Base-by-base conservation (phyloP, 768 basidiomycete genomes). In the Auriscalpium orientale region DNA sequence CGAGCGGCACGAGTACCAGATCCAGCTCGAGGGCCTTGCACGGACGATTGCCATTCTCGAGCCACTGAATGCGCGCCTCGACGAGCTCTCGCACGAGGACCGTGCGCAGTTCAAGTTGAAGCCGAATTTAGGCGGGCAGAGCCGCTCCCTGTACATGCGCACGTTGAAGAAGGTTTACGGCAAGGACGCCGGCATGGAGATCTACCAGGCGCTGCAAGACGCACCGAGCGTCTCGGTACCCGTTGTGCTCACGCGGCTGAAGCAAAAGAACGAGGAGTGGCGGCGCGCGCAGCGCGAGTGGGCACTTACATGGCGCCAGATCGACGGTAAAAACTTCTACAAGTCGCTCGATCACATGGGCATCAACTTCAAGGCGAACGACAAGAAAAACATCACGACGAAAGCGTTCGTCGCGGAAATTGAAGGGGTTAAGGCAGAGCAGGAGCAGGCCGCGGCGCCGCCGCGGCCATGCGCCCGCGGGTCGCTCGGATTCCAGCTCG, bases 251-350 rank as follows among this genome's bases (percentile, higher is more conserved):
- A 76, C 80, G 45, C 84, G 97, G 10, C 76, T 99, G 46, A 94
- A 91, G 74, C 83, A 85, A 67, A 97, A 95, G 70, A 91, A 98
- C 68, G 95, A 97, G 58, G 97, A 99, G 67, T 99, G 97, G 97
- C 85, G 91, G 65, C 80, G 91, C 35, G 85, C 89, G 33, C 91
- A 94, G 69, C 80, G 95, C 33, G 95, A 98, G 70, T 98, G 93
- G 92, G 91, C 88, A 72, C 82, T 89, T 58, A 95, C 93, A 15
- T 98, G 97, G 97, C 80, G 93, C 51, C 95, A 98, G 68, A 89
- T 95, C 49, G 93, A 99, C 65, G 87, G 87, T 55, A 94, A 93
- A 74, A 98, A 98, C 74, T 98, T 95, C 68, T 95, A 97, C 83
- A 98, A 95, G 73, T 87, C 89, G 34, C 83, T 98, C 50, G 97